phyloP scores from a whole-genome alignment of 202 grass and related monocot genomes.

The Setaria viridis region DNA sequence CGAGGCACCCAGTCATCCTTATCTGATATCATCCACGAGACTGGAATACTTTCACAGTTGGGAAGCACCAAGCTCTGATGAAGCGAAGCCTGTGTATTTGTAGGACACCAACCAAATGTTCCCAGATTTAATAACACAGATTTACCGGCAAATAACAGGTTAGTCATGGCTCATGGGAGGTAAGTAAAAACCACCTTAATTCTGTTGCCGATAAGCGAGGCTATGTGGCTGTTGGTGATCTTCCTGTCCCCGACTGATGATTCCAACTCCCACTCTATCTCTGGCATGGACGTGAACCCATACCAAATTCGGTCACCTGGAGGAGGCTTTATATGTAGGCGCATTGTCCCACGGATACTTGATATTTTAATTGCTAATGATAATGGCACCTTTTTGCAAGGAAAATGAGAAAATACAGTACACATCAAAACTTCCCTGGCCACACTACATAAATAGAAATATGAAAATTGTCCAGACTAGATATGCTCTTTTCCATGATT shows the following conservation, averaged over 20 bases:
- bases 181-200: slow-evolving; percentile 63
- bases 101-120: slow-evolving; percentile 14
- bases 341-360: slow-evolving; percentile 67
- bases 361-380: slow-evolving; percentile 67
- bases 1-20: slow-evolving; percentile 85
- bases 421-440: neutral
- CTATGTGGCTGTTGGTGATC: slow-evolving; percentile 70
- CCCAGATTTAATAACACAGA: neutral
- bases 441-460: neutral
- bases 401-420: slow-evolving; percentile 32
- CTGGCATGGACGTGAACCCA: slow-evolving; percentile 78
- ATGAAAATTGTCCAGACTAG: neutral
- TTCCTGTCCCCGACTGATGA: slow-evolving; percentile 81
- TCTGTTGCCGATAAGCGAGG: slow-evolving; percentile 67
- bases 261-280: slow-evolving; percentile 82
- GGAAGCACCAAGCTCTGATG: slow-evolving; percentile 71
- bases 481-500: neutral
- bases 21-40: slow-evolving; percentile 81
- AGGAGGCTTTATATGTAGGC: slow-evolving; percentile 77
- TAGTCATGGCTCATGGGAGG: neutral
- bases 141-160: neutral
- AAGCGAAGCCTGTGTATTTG: slow-evolving; percentile 57
- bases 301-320: slow-evolving; percentile 82
- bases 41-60: slow-evolving; percentile 57
- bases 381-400: slow-evolving; percentile 74